Conservation (phyloP, 2,329 filamentous ascomycete genomes). For the Colletotrichum horii region DNA sequence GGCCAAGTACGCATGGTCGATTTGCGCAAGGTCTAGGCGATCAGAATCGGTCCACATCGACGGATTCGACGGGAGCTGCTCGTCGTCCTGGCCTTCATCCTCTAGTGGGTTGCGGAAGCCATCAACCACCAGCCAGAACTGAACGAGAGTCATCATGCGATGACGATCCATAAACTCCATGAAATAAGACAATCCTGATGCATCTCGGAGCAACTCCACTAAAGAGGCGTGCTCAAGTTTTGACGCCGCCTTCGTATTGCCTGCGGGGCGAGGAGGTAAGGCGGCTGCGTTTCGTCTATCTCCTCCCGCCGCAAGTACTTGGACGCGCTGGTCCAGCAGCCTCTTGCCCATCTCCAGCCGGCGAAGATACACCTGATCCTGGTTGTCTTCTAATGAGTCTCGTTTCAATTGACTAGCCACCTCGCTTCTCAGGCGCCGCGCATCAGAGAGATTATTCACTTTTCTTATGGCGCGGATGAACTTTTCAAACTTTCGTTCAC, state of each 20-base stretch:
- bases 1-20: conserved; percentile 87
- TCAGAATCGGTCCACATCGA: conserved; percentile 83
- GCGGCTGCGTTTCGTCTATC: conserved; percentile 44
- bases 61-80: conserved; percentile 64
- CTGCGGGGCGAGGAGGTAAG: conserved; percentile 10
- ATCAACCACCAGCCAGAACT: conserved; percentile 98
- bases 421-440: conserved; percentile 88
- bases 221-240: conserved; percentile 77
- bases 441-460: conserved; percentile 90
- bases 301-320: conserved; percentile 75
- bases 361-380: conserved; percentile 86
- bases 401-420: conserved; percentile 90
- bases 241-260: conserved; percentile 42
- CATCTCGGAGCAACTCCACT: conserved; percentile 85
- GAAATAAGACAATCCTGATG: conserved; percentile 93
- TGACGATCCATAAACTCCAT: conserved; percentile 99
- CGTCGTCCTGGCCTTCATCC: conserved; percentile 75
- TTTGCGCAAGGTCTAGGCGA: conserved; percentile 85
- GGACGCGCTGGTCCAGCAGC: conserved; percentile 87
- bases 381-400: conserved; percentile 77
- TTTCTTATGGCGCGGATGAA: conserved; percentile 90
- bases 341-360: conserved; percentile 91
- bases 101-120: conserved; percentile 94
- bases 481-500: conserved; percentile 90
- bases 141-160: conserved; percentile 83